Percentiles rank a stretch among this genome's conserved stretches.
phyloP scores from a whole-genome alignment of 208 protist genomes.

The Trypanosoma melophagium region DNA sequence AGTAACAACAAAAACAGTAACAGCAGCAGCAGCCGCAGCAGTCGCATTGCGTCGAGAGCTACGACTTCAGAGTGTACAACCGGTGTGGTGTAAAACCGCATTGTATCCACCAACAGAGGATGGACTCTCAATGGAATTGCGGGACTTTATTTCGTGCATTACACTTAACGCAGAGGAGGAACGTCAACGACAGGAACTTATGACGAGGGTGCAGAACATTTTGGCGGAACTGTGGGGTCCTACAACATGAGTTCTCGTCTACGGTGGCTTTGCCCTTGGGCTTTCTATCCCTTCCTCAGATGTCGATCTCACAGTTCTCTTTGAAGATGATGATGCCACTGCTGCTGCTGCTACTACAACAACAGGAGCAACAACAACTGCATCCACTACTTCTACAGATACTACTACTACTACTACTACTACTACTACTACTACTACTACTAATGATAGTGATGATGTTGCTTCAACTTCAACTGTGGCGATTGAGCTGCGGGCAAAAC shows the following conservation, averaged over 20 bases:
- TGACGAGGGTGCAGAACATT: conserved; percentile 26
- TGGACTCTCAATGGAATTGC: conserved; percentile 44
- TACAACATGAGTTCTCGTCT: conserved; percentile 37
- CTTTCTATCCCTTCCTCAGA: conserved; percentile 61
- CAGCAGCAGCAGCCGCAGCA: background rate
- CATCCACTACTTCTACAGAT: background rate
- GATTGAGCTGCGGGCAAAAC: background rate
- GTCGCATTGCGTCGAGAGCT: background rate
- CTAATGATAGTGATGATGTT: background rate
- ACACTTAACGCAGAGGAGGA: conserved; percentile 32
- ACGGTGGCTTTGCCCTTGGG: conserved; percentile 62
- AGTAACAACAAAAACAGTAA: background rate
- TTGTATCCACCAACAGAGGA: conserved; percentile 32
- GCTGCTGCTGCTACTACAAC: background rate
- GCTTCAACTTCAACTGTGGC: background rate
- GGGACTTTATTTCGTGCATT: conserved; percentile 43
- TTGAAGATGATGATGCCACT: conserved; percentile 6
- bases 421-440: background rate
- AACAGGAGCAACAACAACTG: no score
- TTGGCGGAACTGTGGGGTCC: conserved; percentile 32
- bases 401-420: background rate
- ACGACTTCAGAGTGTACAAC: background rate
- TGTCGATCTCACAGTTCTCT: conserved; percentile 40
- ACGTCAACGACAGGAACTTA: conserved; percentile 27
- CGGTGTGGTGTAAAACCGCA: background rate